Evolutionary conservation across 257 asterid species (phyloP).

Genomic region (Coffea canephora): DNA sequence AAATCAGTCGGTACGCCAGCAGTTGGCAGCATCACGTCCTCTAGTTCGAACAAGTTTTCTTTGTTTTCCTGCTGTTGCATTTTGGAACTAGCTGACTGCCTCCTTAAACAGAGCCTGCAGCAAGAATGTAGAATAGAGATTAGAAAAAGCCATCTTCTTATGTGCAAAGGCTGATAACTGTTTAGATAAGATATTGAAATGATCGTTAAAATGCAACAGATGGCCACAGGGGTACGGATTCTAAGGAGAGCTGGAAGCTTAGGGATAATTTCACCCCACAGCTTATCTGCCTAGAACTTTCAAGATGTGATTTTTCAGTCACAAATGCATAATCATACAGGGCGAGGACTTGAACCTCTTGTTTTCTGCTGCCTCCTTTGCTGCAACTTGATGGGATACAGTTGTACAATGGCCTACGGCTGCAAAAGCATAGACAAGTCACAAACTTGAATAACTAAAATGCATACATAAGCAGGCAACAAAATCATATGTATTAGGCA

Average conservation of each 20-base stretch:
- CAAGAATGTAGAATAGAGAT: background rate
- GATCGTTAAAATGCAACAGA: background rate
- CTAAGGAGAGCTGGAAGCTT: background rate
- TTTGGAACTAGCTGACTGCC: conserved; percentile 48
- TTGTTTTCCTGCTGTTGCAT: conserved; percentile 36
- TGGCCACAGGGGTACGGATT: background rate
- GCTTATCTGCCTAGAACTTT: background rate
- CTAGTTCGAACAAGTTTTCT: conserved; percentile 55
- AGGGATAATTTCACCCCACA: background rate
- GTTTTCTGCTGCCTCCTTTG: conserved; percentile 50
- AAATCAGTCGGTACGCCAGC: conserved; percentile 18
- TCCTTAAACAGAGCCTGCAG: conserved; percentile 64
- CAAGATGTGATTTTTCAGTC: background rate
- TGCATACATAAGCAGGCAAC: background rate
- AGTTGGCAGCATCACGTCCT: conserved; percentile 34
- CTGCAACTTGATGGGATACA: conserved; percentile 33
- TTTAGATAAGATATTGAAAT: background rate
- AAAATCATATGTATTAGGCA: conserved; percentile 3
- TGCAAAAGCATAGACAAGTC: conserved; percentile 30
- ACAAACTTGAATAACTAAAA: background rate
- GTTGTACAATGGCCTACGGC: conserved; percentile 59
- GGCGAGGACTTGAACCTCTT: conserved; percentile 49
- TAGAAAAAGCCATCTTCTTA: background rate
- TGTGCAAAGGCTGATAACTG: background rate
- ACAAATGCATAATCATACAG: background rate